These are phyloP conservation scores for Vachellia collinsii DNA, from an alignment of 306 rosid species.

Conservation along the genomic window DNA sequence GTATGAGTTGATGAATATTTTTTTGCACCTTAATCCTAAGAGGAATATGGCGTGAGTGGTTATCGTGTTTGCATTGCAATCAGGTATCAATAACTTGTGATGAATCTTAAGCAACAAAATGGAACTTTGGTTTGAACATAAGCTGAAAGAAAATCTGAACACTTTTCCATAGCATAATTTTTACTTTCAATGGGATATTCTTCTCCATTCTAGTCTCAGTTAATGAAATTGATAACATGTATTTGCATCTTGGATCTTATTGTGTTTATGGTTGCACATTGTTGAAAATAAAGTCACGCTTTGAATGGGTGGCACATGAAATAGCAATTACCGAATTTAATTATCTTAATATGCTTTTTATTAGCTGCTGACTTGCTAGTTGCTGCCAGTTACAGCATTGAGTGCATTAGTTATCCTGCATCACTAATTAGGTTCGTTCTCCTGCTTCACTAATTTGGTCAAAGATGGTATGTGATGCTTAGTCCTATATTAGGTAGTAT, in stretches of 20 bases:
- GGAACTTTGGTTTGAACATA: neutral
- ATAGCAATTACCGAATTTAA: neutral
- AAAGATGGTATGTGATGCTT: too few relatives aligned
- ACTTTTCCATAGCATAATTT: neutral
- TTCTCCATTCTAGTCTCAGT: neutral
- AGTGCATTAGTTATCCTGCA: too few relatives aligned
- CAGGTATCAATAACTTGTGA: neutral
- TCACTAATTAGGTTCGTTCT: too few relatives aligned
- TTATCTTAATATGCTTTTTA: neutral
- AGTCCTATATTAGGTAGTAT: too few relatives aligned
- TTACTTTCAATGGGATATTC: neutral
- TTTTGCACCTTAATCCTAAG: too few relatives aligned
- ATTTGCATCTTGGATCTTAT: slow-evolving; percentile 7
- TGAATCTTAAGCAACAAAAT: neutral
- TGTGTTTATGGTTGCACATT: neutral
- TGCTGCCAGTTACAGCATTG: neutral
- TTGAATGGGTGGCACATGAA: neutral
- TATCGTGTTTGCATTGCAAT: neutral
- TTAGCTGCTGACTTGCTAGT: neutral
- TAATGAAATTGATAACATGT: neutral
- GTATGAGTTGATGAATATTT: too few relatives aligned
- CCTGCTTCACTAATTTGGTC: too few relatives aligned
- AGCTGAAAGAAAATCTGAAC: neutral
- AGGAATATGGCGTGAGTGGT: neutral
- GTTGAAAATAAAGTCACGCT: neutral